A percentile compares a stretch with the other conserved stretches of the same genome.
These are phyloP conservation scores for Magnolia officinalis DNA, from an alignment of 164 flowering plant species.

Conservation along the genomic window DNA sequence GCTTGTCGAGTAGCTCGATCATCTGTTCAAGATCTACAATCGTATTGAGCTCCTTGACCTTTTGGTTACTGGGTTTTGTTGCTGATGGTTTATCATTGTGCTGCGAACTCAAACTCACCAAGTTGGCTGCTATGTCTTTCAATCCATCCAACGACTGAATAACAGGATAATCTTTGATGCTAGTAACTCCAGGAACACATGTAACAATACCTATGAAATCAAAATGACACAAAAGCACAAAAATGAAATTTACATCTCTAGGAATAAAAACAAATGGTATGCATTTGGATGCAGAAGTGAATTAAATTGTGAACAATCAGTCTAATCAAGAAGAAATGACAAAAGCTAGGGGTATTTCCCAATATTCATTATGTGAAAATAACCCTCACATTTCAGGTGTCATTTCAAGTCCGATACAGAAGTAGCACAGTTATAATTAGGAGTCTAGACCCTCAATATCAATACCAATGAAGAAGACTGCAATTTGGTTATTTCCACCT, in stretches of 20 bases:
- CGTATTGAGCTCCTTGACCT: not conserved
- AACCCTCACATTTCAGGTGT: too few relatives aligned
- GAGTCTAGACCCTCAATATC: too few relatives aligned
- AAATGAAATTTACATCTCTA: not conserved
- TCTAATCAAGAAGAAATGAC: too few relatives aligned
- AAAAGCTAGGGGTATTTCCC: too few relatives aligned
- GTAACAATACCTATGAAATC: constrained; percentile 52
- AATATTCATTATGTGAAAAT: too few relatives aligned
- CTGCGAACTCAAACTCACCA: not conserved
- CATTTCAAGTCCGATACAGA: too few relatives aligned
- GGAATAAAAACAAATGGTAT: not conserved
- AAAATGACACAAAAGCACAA: constrained; percentile 3
- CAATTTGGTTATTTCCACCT: too few relatives aligned
- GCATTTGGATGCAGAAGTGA: not conserved
- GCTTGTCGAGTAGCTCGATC: constrained; percentile 38
- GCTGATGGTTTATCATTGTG: constrained; percentile 11
- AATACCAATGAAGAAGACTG: too few relatives aligned
- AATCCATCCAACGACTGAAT: constrained; percentile 54
- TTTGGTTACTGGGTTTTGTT: constrained; percentile 2
- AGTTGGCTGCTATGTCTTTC: constrained; percentile 31
- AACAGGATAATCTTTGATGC: constrained; percentile 56
- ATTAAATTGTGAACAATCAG: not conserved
- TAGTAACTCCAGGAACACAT: constrained; percentile 65
- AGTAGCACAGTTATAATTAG: too few relatives aligned
- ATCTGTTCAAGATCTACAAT: constrained; percentile 29